phyloP scores from a whole-genome alignment of 768 basidiomycete species.

The Ramaria rubella region DNA sequence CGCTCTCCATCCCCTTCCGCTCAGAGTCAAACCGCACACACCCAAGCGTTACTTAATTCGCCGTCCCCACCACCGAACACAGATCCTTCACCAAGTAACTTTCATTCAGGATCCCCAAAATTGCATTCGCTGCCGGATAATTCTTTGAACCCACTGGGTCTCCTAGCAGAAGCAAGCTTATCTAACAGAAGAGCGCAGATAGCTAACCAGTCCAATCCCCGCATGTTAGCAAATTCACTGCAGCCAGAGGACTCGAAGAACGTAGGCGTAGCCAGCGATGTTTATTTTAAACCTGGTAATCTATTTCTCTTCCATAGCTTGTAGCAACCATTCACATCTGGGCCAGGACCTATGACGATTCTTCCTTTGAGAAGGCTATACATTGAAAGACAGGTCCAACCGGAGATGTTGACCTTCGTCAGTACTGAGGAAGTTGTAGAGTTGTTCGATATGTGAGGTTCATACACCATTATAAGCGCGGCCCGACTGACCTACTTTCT shows the following conservation, averaged over 20 bases:
- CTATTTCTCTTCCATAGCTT: slow-evolving; percentile 3
- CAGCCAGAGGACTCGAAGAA: slow-evolving; percentile 39
- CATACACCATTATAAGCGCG: slow-evolving; percentile 8
- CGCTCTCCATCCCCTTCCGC: slow-evolving; percentile 65
- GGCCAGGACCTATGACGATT: slow-evolving; percentile 76
- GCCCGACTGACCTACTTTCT: slow-evolving; percentile 11
- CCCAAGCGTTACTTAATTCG: slow-evolving; percentile 52
- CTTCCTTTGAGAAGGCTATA: slow-evolving; percentile 74
- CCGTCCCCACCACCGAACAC: slow-evolving; percentile 39
- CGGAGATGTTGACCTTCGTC: slow-evolving; percentile 89
- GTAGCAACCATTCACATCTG: background rate
- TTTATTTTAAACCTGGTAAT: slow-evolving; percentile 88
- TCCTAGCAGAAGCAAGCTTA: slow-evolving; percentile 85
- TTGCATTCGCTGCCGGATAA: slow-evolving; percentile 91
- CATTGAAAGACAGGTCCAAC: slow-evolving; percentile 86
- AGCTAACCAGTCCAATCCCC: slow-evolving; percentile 16
- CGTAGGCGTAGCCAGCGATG: slow-evolving; percentile 75
- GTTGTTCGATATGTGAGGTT: slow-evolving; percentile 79
- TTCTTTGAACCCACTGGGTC: slow-evolving; percentile 82
- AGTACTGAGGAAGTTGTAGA: slow-evolving; percentile 84
- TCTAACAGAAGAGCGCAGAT: slow-evolving; percentile 63
- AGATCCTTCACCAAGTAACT: slow-evolving; percentile 20
- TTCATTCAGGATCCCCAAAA: slow-evolving; percentile 64
- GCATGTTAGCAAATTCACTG: slow-evolving; percentile 27
- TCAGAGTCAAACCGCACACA: slow-evolving; percentile 34